Evolutionary conservation across 2,329 filamentous ascomycete genomes (phyloP), one percentile per base, ranked within the genome.

Genomic region (Colletotrichum orbiculare): DNA sequence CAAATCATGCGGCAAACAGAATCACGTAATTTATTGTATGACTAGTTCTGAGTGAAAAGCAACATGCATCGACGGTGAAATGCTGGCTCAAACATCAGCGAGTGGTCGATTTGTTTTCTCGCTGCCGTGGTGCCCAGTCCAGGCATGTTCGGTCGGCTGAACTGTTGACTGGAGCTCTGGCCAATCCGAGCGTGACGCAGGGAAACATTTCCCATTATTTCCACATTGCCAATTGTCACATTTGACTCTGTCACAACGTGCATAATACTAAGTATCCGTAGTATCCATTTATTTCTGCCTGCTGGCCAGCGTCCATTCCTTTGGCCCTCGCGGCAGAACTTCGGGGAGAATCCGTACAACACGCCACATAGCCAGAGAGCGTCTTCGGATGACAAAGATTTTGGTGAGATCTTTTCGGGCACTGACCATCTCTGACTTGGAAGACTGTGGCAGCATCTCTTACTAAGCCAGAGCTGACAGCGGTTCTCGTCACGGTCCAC

Each of bases 171-270:
- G 56, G 17, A 60, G 61, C 50, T 64, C 37, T 62, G 57, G 41
- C 58, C 46, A 65, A 52, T 53, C 50, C 50, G 42, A 61, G 35
- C 41, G 38, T 13, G 25, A 33, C 12, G 17, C 13, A 33, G 15
- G 35, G 41, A 47, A 34, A 37, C 47, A 65, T 62, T 47, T 56
- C 58, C 58, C 47, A 39, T 62, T 62, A 56, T 65, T 56, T 53
- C 62, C 58, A 65, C 45, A 54, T 53, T 53, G 46, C 9, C 46
- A 48, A 48, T 17, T n/a, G 13, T 17, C 10, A n/a, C 15, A 25
- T 46, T 17, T 17, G 43, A 25, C 25, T 25, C 25, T 25, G 25
- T 25, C 25, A 25, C 25, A 25, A 25, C 25, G 25, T 25, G 4
- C 25, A 17, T 17, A 17, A 17, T 25, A 25, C 25, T 25, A 17